A percentile compares a stretch with the other conserved stretches of the same genome.
Evolutionary conservation across 768 basidiomycete genomes (phyloP).

Genomic region (Hygrocybe coccinea): DNA sequence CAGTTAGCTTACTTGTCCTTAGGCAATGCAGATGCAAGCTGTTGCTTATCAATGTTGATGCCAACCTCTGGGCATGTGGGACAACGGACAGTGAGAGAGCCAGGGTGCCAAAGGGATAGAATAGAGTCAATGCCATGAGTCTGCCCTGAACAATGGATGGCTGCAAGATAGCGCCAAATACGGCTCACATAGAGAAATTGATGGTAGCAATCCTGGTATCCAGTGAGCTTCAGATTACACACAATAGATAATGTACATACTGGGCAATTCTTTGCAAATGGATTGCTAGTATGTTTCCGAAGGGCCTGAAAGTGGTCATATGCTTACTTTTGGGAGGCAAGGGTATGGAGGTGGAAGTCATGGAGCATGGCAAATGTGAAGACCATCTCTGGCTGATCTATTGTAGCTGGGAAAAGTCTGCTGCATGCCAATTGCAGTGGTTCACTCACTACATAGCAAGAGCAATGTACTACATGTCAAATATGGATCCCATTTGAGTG

Average conservation of each 20-base stretch:
- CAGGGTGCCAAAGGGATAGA: constrained; percentile 8
- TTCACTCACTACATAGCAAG: neutral
- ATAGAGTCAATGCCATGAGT: constrained; percentile 15
- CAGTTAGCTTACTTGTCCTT: constrained; percentile 13
- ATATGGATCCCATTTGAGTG: neutral
- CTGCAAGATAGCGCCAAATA: constrained; percentile 21
- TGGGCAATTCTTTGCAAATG: constrained; percentile 19
- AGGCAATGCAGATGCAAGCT: constrained; percentile 12
- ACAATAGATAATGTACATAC: constrained; percentile 12
- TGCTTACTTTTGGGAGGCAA: constrained; percentile 28
- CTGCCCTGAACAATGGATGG: constrained; percentile 19
- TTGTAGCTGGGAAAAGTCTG: constrained; percentile 15
- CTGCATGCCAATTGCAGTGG: constrained; percentile 3
- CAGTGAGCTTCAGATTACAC: neutral
- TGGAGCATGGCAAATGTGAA: constrained; percentile 17
- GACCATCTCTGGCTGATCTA: constrained; percentile 10
- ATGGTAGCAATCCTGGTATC: constrained; percentile 18
- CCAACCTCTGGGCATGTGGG: constrained; percentile 26
- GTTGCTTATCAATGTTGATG: constrained; percentile 23
- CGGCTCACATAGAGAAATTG: constrained; percentile 19
- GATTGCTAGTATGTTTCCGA: constrained; percentile 17
- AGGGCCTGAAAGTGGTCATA: constrained; percentile 28
- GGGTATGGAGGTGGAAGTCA: constrained; percentile 26
- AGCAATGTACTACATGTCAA: neutral
- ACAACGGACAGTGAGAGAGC: constrained; percentile 19